Evolutionary conservation across 2,329 filamentous ascomycete genomes (phyloP), one percentile per base, ranked within the genome.

Genomic region (Aureobasidium sp.): DNA sequence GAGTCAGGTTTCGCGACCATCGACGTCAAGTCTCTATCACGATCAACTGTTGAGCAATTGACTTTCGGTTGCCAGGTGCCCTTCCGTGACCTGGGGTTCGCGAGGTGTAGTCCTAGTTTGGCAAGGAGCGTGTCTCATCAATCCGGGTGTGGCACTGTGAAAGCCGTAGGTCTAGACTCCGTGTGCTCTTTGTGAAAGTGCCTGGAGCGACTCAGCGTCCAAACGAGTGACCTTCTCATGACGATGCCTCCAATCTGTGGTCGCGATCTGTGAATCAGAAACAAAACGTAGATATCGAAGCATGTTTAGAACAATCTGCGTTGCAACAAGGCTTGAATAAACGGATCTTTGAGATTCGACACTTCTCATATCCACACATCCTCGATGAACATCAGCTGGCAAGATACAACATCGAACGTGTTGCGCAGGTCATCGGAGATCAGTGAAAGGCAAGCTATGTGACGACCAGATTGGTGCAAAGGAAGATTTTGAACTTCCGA

Each of bases 261-360:
- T 25, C 12, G 20, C 29, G 41, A n/a, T 17, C 31, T 39, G 9
- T 57, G 53, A 57, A 37, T 27, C 20, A 39, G 42, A 20, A 27
- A 47, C 42, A 39, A 8, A 58, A 48, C 55, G 55, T 58, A 58
- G 42, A 58, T 47, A 58, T 58, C 42, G 55, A 58, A 58, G 42
- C 41, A 58, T 58, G 42, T 17, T 34, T 42, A 20, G 25, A n/a
- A 42, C 11, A 20, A 48, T 37, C 31, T 58, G 7, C 34, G 27
- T 39, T 48, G 31, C n/a, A 36, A n/a, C 12, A 25, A 39, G 15
- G 14, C 36, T 39, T n/a, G 36, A 36, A 29, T 3, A 12, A 29
- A 36, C 51, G 11, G 15, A n/a, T 9, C 17, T 7, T 29, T 8
- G 7, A 12, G 31, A 20, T 29, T 22, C 8, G 8, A 29, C 17